Percentiles rank a stretch among this genome's conserved stretches.
These are phyloP conservation scores for Paraconiothyrium brasiliense DNA, from an alignment of 2,329 filamentous ascomycete genomes.

Conservation along the genomic window DNA sequence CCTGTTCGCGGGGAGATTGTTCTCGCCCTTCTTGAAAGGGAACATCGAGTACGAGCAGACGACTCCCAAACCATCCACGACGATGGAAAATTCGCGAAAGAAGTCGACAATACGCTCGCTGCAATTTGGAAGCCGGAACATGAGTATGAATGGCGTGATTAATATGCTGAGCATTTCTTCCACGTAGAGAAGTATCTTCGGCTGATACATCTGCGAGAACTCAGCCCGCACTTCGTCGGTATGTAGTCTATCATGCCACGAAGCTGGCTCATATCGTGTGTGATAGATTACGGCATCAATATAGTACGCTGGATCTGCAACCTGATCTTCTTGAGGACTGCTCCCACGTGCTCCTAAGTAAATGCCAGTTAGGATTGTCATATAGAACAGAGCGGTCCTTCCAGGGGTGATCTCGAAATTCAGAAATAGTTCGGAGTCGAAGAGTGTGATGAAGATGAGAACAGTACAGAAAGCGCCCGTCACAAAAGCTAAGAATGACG, in stretches of 20 bases:
- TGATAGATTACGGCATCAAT: conserved; percentile 89
- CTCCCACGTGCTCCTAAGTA: conserved; percentile 86
- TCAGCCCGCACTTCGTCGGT: conserved; percentile 92
- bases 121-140: conserved; percentile 85
- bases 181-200: conserved; percentile 89
- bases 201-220: conserved; percentile 89
- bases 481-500: conserved; percentile 86
- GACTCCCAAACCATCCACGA: conserved; percentile 94
- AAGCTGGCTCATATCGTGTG: conserved; percentile 88
- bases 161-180: conserved; percentile 94
- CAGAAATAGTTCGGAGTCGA: conserved; percentile 90
- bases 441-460: conserved; percentile 81
- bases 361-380: conserved; percentile 81
- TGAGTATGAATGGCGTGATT: conserved; percentile 87
- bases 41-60: conserved; percentile 98
- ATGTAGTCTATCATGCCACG: conserved; percentile 91
- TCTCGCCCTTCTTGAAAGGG: conserved; percentile 86
- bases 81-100: conserved; percentile 96
- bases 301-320: conserved; percentile 92
- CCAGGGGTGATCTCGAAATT: conserved; percentile 91
- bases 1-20: conserved; percentile 57
- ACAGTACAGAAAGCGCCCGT: conserved; percentile 87
- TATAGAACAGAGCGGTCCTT: conserved; percentile 88
- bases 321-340: conserved; percentile 83
- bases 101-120: conserved; percentile 96